Evolutionary conservation across 2,329 filamentous ascomycete species (phyloP).

Genomic region (Penicillium sp.): DNA sequence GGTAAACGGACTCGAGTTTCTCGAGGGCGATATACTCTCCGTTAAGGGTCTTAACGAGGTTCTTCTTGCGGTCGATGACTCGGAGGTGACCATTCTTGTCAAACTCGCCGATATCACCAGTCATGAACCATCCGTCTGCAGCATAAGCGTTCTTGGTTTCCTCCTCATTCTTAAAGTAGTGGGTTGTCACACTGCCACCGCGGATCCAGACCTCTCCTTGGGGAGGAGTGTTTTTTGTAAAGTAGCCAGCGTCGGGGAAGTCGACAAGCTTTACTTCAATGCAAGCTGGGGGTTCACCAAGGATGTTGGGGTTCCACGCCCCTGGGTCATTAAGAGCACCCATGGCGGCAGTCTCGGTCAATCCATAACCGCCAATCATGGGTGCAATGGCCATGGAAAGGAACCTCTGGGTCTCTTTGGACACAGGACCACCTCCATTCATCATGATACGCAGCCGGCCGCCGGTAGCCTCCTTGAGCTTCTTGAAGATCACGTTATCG

Average conservation of each 20-base stretch:
- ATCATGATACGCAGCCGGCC: conserved; percentile 86
- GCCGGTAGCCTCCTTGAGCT: conserved; percentile 88
- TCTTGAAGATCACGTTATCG: conserved; percentile 86
- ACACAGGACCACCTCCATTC: conserved; percentile 91
- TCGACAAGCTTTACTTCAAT: conserved; percentile 93
- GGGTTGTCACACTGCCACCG: conserved; percentile 73
- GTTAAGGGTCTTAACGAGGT: conserved; percentile 91
- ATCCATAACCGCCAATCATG: conserved; percentile 91
- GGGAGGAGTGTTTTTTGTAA: conserved; percentile 72
- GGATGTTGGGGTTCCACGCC: conserved; percentile 76
- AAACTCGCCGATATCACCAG: conserved; percentile 93
- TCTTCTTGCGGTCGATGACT: conserved; percentile 97
- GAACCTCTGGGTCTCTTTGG: conserved; percentile 86
- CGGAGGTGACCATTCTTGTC: conserved; percentile 77
- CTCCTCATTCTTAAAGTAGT: conserved; percentile 84
- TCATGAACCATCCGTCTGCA: conserved; percentile 93
- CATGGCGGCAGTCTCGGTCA: conserved; percentile 87
- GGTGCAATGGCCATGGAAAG: conserved; percentile 90
- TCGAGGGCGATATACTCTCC: conserved; percentile 97
- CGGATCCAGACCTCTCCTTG: conserved; percentile 94
- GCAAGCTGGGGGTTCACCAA: conserved; percentile 77
- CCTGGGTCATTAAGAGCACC: conserved; percentile 69
- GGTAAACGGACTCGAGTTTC: conserved; percentile 91
- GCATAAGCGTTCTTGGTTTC: conserved; percentile 81
- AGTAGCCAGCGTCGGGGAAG: conserved; percentile 86